Percentiles rank a stretch among this genome's conserved stretches.
These are phyloP conservation scores for Bigelowiella natans DNA, from an alignment of 78 protist species.

Conservation along the genomic window DNA sequence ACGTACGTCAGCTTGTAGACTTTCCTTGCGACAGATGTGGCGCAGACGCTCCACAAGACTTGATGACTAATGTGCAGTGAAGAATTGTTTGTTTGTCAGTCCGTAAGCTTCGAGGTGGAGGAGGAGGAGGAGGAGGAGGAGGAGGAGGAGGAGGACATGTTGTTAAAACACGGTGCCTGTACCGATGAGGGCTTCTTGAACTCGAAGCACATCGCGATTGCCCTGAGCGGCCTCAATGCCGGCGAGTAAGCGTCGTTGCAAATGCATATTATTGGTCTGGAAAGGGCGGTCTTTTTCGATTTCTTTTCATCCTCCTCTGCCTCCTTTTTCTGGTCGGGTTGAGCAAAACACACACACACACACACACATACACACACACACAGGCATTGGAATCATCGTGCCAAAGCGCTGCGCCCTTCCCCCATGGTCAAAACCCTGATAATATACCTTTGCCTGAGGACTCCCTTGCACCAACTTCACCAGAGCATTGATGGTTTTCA, in stretches of 20 bases:
- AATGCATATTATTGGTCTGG: conserved; percentile 68
- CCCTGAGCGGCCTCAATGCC: conserved; percentile 39
- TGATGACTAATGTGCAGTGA: not conserved
- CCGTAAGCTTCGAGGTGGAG: not conserved
- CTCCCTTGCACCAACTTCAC: not conserved
- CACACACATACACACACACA: not conserved
- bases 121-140: conserved; percentile 22
- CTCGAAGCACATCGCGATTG: conserved; percentile 13
- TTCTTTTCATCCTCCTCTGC: not conserved
- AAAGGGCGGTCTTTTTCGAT: not conserved
- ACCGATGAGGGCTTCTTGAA: conserved; percentile 33
- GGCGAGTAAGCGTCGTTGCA: conserved; percentile 59
- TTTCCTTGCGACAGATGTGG: conserved; percentile 7
- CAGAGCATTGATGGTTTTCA: not conserved
- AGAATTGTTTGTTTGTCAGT: too few species aligned
- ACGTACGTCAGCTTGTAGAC: too few species aligned
- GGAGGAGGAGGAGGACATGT: conserved; percentile 13
- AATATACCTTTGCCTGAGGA: too few species aligned
- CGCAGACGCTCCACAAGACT: not conserved
- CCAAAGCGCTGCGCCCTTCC: too few species aligned
- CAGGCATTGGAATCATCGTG: not conserved
- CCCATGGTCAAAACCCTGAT: too few species aligned
- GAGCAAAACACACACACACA: not conserved
- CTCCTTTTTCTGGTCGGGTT: not conserved
- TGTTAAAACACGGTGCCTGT: too few species aligned